A percentile compares a stretch with the other conserved stretches of the same genome.
These are phyloP conservation scores for Nannochloropsis salina DNA, from an alignment of 108 stramenopile species.

Conservation along the genomic window DNA sequence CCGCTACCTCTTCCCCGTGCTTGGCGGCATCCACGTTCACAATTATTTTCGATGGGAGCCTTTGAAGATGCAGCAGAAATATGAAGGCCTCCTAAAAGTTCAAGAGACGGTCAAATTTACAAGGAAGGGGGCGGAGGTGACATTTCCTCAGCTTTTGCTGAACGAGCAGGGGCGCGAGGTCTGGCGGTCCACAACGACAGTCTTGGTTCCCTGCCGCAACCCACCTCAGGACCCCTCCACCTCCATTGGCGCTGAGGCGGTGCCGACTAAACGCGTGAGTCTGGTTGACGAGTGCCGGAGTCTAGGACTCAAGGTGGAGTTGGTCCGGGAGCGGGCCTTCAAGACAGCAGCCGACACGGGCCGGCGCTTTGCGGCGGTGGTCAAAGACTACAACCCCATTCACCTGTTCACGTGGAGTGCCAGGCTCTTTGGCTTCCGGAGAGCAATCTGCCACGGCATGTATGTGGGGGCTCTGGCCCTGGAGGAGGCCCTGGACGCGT, in stretches of 20 bases:
- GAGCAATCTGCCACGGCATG: conserved; percentile 20
- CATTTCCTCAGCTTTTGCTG: neutral
- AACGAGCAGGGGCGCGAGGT: neutral
- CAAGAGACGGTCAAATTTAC: conserved; percentile 10
- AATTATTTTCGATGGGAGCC: neutral
- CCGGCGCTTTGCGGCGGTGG: neutral
- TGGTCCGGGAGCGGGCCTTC: neutral
- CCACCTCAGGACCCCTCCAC: neutral
- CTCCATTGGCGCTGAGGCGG: neutral
- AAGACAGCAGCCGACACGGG: conserved; percentile 6
- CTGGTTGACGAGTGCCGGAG: neutral
- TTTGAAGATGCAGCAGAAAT: conserved; percentile 4
- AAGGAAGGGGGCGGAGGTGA: neutral
- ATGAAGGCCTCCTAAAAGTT: neutral
- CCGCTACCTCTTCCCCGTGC: conserved; percentile 2
- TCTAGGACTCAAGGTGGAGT: neutral
- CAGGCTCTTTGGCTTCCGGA: neutral
- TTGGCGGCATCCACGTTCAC: neutral
- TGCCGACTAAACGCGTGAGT: neutral
- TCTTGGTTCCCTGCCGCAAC: conserved; percentile 12
- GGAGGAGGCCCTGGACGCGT: neutral
- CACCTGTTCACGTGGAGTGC: conserved; percentile 6
- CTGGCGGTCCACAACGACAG: neutral
- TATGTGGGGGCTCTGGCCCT: neutral
- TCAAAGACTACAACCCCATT: conserved; percentile 19